Evolutionary conservation across 768 basidiomycete species (phyloP), one percentile per base, ranked within the genome.

Genomic region (Boletus subparvulus): DNA sequence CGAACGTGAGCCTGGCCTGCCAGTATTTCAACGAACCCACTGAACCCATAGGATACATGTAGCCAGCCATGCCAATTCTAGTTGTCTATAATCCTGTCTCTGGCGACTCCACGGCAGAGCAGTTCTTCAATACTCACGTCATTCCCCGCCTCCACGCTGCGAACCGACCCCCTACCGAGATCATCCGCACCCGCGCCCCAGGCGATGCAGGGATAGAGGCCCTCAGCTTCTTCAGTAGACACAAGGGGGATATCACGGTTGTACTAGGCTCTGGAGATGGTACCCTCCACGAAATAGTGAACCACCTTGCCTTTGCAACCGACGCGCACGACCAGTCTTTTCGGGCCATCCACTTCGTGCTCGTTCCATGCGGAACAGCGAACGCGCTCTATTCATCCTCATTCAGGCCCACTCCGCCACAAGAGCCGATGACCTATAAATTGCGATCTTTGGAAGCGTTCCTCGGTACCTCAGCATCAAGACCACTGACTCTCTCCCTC

Each of bases 261-360:
- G 66, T 90, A 49, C 75, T 94, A 26, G 83, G 81, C 16, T 93
- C 94, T 6, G 95, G 95, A 9, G 95, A 98, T 71, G 95, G 95
- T 17, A 97, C 94, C 1, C 76, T 94, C 39, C 92, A 96, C 69
- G 94, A 98, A 64, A 82, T 96, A 59, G 78, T 94, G 66, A 89
- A 88, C 59, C 78, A 78, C 12, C 67, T 92, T 35, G 40, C 55
- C 37, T 65, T 67, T 24, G 61, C 64, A 17, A 36, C 60, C 17
- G 49, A 65, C 40, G 66, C 61, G 21, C 60, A 54, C 16, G 47
- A 54, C 4, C 56, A 55, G 21, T 40, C 55, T 44, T 47, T 56
- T 62, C 26, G 28, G 35, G 35, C 62, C 61, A 36, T 86, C 53
- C 65, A 65, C 35, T 75, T 87, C 58, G 83, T 75, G 17, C 79